Evolutionary conservation across 257 asterid genomes (phyloP).

Genomic region (Solanum commersonii): DNA sequence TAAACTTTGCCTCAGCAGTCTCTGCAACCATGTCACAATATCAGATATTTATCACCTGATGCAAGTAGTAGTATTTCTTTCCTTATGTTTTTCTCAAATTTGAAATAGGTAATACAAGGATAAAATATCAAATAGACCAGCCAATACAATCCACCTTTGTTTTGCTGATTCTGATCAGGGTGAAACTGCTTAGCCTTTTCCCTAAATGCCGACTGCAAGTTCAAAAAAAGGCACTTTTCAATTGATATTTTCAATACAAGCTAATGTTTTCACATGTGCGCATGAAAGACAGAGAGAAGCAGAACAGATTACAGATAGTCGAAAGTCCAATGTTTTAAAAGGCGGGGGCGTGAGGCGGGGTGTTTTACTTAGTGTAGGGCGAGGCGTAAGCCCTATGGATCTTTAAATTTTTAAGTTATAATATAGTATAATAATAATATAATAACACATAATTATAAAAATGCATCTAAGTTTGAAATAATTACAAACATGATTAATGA

Average conservation of each 20-base stretch:
- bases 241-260: not conserved
- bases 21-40: conserved; percentile 28
- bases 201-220: conserved; percentile 78
- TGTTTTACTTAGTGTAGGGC: too few species aligned
- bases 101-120: not conserved
- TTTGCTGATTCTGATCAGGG: conserved; percentile 87
- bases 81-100: not conserved
- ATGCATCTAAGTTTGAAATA: too few species aligned
- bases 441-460: too few species aligned
- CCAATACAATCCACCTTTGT: conserved; percentile 40
- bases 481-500: too few species aligned
- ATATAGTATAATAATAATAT: too few species aligned
- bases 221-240: not conserved
- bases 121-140: not conserved
- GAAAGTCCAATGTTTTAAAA: too few species aligned
- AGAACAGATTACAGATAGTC: not conserved
- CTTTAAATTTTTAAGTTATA: too few species aligned
- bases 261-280: not conserved
- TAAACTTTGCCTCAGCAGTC: conserved; percentile 71
- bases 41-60: conserved; percentile 1
- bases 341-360: too few species aligned
- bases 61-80: not conserved
- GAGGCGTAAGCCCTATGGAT: too few species aligned
- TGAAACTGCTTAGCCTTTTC: conserved; percentile 79
- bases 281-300: not conserved